Evolutionary conservation across 2,329 filamentous ascomycete genomes (phyloP).

Genomic region (Fusarium ramigenum): DNA sequence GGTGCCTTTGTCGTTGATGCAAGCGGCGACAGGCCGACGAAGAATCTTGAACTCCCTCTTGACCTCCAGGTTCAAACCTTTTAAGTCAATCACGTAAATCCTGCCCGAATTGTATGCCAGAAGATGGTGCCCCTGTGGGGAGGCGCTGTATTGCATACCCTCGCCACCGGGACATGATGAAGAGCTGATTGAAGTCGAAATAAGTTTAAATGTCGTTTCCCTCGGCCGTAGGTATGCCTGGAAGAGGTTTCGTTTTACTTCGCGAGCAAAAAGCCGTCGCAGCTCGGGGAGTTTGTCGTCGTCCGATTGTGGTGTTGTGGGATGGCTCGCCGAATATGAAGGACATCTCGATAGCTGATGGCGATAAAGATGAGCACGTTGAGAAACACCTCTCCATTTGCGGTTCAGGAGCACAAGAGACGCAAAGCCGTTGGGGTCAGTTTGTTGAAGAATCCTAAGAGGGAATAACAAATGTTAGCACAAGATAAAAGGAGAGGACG

Average conservation of each 20-base stretch:
- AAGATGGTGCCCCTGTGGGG: slow-evolving; percentile 76
- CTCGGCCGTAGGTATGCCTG: slow-evolving; percentile 77
- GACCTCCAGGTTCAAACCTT: slow-evolving; percentile 67
- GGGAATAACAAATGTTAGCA: slow-evolving; percentile 28
- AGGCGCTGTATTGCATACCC: slow-evolving; percentile 85
- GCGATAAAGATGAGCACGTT: slow-evolving; percentile 70
- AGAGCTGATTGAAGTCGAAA: slow-evolving; percentile 85
- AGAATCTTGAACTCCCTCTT: slow-evolving; percentile 82
- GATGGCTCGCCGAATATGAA: slow-evolving; percentile 64
- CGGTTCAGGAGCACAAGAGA: slow-evolving; percentile 72
- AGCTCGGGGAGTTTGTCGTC: slow-evolving; percentile 66
- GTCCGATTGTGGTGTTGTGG: slow-evolving; percentile 49
- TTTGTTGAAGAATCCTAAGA: slow-evolving; percentile 66
- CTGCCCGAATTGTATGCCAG: slow-evolving; percentile 87
- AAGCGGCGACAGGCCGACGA: slow-evolving; percentile 77
- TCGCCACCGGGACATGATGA: slow-evolving; percentile 85
- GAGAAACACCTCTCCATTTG: slow-evolving; percentile 72
- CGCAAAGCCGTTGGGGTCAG: slow-evolving; percentile 71
- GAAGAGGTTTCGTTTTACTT: slow-evolving; percentile 81
- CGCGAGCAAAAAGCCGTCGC: slow-evolving; percentile 72
- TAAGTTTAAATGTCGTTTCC: slow-evolving; percentile 78
- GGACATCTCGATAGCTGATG: slow-evolving; percentile 70
- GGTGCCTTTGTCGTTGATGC: slow-evolving; percentile 80
- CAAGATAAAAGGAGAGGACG: not conserved
- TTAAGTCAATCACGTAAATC: slow-evolving; percentile 80